These are phyloP conservation scores for Pichia sp. DNA, from an alignment of 1,139 yeast genomes.

Conservation along the genomic window DNA sequence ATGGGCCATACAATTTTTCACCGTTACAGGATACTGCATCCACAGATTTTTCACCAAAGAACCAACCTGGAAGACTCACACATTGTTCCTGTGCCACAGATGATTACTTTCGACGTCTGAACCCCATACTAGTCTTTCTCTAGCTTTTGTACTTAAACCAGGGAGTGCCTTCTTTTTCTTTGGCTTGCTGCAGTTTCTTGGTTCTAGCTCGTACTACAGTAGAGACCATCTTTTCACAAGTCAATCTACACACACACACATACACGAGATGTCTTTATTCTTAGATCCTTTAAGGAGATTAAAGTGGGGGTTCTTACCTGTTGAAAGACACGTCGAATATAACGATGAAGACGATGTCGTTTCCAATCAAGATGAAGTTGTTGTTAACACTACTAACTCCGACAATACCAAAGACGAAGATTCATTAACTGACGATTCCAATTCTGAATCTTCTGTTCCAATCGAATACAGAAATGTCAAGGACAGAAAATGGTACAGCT, in stretches of 20 bases:
- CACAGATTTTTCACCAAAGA: no score
- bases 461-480: conserved; percentile 63
- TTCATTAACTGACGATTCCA: conserved; percentile 23
- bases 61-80: no score
- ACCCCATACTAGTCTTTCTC: no score
- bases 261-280: neutral
- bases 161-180: no score
- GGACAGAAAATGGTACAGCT: conserved; percentile 51
- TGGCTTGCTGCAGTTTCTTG: no score
- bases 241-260: neutral
- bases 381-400: conserved; percentile 3
- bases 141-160: no score
- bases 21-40: no score
- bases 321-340: conserved; percentile 11
- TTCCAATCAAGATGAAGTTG: conserved; percentile 36
- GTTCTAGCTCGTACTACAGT: no score
- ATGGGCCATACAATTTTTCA: no score
- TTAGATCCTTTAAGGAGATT: conserved; percentile 9
- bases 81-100: no score
- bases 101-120: no score
- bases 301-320: conserved; percentile 18
- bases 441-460: conserved; percentile 43
- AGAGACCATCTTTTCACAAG: no score
- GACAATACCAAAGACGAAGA: neutral
- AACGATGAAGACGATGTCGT: conserved; percentile 45